Conservation (phyloP, 2,329 filamentous ascomycete genomes). For the Berkeleyomyces basicola region DNA sequence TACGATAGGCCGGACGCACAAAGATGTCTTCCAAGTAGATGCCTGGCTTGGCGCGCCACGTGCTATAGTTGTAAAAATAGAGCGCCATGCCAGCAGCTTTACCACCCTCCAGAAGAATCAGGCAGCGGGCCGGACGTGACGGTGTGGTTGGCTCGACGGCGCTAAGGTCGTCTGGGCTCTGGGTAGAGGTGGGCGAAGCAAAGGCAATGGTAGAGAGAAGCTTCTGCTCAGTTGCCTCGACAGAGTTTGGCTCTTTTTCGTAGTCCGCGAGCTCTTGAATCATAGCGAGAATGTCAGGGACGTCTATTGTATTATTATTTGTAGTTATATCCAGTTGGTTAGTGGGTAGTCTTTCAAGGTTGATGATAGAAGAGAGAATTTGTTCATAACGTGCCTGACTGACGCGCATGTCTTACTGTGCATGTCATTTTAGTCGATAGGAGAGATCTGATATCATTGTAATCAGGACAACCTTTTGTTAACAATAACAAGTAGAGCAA, state of each 20-base stretch:
- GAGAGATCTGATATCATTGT: too few relatives aligned
- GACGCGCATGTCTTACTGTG: constrained; percentile 1
- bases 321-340: background rate
- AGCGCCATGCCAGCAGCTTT: constrained; percentile 59
- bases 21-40: constrained; percentile 94
- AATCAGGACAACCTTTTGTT: too few relatives aligned
- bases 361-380: background rate
- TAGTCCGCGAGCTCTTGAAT: constrained; percentile 79
- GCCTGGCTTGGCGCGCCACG: constrained; percentile 73
- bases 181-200: constrained; percentile 34
- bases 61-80: constrained; percentile 93
- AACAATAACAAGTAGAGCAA: too few relatives aligned
- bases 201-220: constrained; percentile 67
- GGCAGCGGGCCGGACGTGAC: constrained; percentile 53
- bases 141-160: constrained; percentile 38
- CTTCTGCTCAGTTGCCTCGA: constrained; percentile 61
- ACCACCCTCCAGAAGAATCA: constrained; percentile 42
- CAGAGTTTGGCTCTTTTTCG: constrained; percentile 57
- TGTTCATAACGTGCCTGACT: background rate
- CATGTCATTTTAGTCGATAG: background rate
- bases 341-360: background rate
- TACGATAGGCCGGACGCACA: constrained; percentile 53
- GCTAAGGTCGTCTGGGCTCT: constrained; percentile 24
- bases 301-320: constrained; percentile 40
- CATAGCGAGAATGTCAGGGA: constrained; percentile 61